Base-by-base conservation (phyloP, 2,329 filamentous ascomycete genomes). In the Gyromitra esculenta region DNA sequence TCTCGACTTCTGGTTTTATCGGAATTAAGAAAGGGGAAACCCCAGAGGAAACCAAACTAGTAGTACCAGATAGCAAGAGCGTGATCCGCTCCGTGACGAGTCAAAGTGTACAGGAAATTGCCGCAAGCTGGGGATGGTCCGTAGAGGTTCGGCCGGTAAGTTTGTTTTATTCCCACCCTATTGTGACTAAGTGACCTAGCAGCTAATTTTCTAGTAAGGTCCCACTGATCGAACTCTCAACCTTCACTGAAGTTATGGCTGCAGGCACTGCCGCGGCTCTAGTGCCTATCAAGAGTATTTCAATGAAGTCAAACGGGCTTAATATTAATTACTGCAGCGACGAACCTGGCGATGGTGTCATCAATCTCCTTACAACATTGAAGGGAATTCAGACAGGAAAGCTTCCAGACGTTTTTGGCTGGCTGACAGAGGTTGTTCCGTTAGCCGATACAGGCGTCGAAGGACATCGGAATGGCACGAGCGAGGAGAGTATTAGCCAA, bases 1-100 rank as follows among this genome's bases (percentile, higher is more conserved):
- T 98, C 83, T 96, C 92, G 80, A 98, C 96, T 0, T 94, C 91
- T 78, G 95, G 93, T 0, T 98, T 99, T 83, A 91, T 98, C 79
- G 96, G 94, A 2, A 91, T 92, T 5, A 79, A 81, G 6, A 83
- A 81, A 37, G 85, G 86, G 3, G 84, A 88, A 37, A 79, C 80
- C 3, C 83, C 82, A 37, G 85, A 86, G 4, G 84, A 88, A 39
- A 86, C 91, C 9, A 86, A 91, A 15, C 85, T 98, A 1, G 90
- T 96, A 4, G 90, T 96, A n/a, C 94, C 95, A 0, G 92, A 96
- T 83, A 95, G 92, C 81, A 91, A 90, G 81, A 94, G 91, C 81
- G 92, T 96, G 52, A 97, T 98, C 82, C 90, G 93, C 82, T 96
- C 89, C 64, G 92, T 97, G 56, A 97, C 93, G 2, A 91, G 91